Evolutionary conservation across 2,329 filamentous ascomycete species (phyloP).

Genomic region (Penicillium glabrum): DNA sequence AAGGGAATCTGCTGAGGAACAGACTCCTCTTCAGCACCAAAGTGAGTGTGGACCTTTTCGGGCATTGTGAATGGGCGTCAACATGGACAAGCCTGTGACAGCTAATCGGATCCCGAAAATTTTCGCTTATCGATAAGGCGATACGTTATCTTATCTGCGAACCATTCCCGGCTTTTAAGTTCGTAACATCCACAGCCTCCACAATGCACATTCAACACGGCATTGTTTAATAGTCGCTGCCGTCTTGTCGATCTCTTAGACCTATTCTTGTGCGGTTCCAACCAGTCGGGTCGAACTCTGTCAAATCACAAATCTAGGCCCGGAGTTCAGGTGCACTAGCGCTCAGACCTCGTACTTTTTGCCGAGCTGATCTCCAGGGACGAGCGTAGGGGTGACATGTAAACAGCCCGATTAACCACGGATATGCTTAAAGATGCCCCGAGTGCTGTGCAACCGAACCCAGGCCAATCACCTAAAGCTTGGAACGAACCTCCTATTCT

Average conservation of each 20-base stretch:
- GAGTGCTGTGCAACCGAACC: background rate
- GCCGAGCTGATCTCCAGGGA: conserved; percentile 1
- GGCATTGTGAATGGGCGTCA: conserved; percentile 36
- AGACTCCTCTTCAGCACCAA: conserved; percentile 34
- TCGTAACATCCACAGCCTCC: background rate
- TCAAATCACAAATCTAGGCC: background rate
- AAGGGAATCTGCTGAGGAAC: conserved; percentile 13
- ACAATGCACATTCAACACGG: background rate
- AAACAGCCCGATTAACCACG: background rate
- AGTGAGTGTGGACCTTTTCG: conserved; percentile 42
- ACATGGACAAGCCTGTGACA: background rate
- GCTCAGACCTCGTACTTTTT: conserved; percentile 3
- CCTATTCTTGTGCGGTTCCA: background rate
- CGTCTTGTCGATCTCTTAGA: background rate
- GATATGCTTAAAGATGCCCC: background rate
- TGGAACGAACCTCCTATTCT: background rate
- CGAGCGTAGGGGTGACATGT: background rate
- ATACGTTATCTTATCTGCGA: conserved; percentile 4
- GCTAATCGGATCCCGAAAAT: conserved; percentile 9
- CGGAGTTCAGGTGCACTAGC: background rate
- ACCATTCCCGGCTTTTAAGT: background rate
- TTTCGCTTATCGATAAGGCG: conserved; percentile 19
- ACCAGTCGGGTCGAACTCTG: background rate
- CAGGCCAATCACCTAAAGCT: background rate
- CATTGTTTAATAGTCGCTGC: background rate